Conservation (phyloP, 176 grass and related monocot genomes). For the Echinochloa phyllopogon region DNA sequence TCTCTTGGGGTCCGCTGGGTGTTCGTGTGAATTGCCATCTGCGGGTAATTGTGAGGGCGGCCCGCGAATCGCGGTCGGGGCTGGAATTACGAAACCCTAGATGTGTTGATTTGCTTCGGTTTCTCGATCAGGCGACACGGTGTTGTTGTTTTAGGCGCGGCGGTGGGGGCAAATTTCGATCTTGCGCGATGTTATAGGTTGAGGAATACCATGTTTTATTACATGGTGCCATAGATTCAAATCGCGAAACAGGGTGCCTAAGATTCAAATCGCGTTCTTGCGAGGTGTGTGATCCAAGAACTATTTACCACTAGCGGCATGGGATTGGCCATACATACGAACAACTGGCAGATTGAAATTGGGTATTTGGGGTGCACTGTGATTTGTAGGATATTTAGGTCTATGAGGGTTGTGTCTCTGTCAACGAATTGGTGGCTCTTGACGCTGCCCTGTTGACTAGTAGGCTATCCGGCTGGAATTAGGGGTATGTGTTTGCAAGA, state of each 20-base stretch:
- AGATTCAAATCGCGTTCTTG: constrained; percentile 18
- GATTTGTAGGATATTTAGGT: background rate
- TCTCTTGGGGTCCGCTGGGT: background rate
- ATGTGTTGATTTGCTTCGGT: background rate
- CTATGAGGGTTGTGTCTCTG: background rate
- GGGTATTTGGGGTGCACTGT: background rate
- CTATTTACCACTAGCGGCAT: background rate
- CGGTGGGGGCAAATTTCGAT: background rate
- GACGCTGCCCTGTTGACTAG: background rate
- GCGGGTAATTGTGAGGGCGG: background rate
- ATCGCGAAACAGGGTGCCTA: background rate
- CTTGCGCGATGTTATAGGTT: background rate
- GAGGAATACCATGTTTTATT: background rate
- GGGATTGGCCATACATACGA: background rate
- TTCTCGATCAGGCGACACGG: background rate
- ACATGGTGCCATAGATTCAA: too few relatives aligned
- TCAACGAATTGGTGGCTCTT: background rate
- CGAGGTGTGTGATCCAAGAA: background rate
- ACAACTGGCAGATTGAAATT: background rate
- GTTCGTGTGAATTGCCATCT: background rate
- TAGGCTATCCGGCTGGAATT: background rate
- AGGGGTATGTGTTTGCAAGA: background rate
- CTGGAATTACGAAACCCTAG: constrained; percentile 37
- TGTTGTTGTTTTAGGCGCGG: background rate
- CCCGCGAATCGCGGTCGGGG: background rate